Evolutionary conservation across 768 basidiomycete genomes (phyloP).

Genomic region (Hydnomerulius pinastri): DNA sequence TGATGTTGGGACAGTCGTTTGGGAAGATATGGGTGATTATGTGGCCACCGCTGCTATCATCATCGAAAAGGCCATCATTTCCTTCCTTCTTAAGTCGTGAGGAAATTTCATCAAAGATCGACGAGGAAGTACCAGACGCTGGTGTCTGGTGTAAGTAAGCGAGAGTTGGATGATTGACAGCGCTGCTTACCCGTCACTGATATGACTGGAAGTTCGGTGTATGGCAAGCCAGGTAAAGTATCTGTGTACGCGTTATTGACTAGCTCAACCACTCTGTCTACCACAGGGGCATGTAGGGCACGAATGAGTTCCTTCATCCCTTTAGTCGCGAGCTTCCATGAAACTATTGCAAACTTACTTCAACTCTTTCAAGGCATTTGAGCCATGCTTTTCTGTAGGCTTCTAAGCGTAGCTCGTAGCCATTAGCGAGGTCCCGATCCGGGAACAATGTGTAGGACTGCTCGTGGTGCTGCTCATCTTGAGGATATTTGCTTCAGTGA

Average conservation of each 20-base stretch:
- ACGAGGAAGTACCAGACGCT: constrained; percentile 48
- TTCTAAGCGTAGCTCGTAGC: constrained; percentile 44
- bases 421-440: constrained; percentile 31
- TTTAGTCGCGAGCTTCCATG: constrained; percentile 2
- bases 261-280: constrained; percentile 43
- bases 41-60: constrained; percentile 16
- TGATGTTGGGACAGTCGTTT: constrained; percentile 54
- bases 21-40: constrained; percentile 56
- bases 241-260: constrained; percentile 47
- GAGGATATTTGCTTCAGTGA: constrained; percentile 1
- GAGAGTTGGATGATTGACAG: neutral
- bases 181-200: constrained; percentile 50
- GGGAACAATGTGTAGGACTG: constrained; percentile 29
- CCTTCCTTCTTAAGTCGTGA: constrained; percentile 34
- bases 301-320: constrained; percentile 44
- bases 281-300: constrained; percentile 50
- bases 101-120: constrained; percentile 49
- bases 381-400: constrained; percentile 61
- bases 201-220: constrained; percentile 60
- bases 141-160: constrained; percentile 4
- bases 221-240: constrained; percentile 56
- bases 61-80: constrained; percentile 24
- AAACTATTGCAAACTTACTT: constrained; percentile 41
- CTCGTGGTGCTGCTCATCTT: constrained; percentile 18
- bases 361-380: constrained; percentile 56